phyloP scores from a whole-genome alignment of 1,139 yeast species.

The Suhomyces coccinellae region DNA sequence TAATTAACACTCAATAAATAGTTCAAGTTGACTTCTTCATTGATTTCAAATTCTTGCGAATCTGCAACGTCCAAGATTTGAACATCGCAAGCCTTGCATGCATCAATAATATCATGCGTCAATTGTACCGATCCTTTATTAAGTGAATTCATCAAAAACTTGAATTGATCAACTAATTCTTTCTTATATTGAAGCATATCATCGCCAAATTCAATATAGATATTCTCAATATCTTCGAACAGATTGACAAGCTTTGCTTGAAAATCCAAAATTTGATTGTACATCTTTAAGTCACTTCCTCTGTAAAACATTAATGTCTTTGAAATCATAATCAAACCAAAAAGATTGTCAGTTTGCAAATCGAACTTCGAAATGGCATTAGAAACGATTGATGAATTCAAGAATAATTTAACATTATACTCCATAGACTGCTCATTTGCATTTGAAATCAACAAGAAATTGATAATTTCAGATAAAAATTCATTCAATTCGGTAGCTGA shows the following conservation, averaged over 20 bases:
- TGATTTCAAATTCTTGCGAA: conserved; percentile 9
- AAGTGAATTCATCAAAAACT: conserved; percentile 9
- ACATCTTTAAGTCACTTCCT: conserved; percentile 12
- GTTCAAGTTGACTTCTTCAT: conserved; percentile 27
- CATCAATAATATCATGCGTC: conserved; percentile 25
- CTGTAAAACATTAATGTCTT: conserved; percentile 25
- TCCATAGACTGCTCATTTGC: conserved; percentile 13
- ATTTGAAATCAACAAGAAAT: conserved; percentile 21
- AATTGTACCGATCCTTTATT: conserved; percentile 9
- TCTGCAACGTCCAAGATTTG: not conserved
- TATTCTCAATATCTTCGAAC: conserved; percentile 54
- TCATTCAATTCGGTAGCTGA: conserved; percentile 27
- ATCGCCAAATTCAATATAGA: conserved; percentile 41
- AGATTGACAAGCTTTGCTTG: conserved; percentile 47
- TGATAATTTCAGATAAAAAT: conserved; percentile 34
- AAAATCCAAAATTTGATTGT: conserved; percentile 28
- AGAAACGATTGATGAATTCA: conserved; percentile 34
- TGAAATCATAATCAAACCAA: conserved; percentile 34
- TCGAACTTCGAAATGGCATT: conserved; percentile 31
- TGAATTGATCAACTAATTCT: conserved; percentile 23
- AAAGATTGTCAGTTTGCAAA: conserved; percentile 36
- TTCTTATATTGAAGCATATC: conserved; percentile 34
- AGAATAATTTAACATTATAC: conserved; percentile 21
- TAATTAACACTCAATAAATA: conserved; percentile 33
- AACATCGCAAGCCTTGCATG: conserved; percentile 18